phyloP scores from a whole-genome alignment of 1,284 basidiomycete species.

The Leccinum griseonigrum region DNA sequence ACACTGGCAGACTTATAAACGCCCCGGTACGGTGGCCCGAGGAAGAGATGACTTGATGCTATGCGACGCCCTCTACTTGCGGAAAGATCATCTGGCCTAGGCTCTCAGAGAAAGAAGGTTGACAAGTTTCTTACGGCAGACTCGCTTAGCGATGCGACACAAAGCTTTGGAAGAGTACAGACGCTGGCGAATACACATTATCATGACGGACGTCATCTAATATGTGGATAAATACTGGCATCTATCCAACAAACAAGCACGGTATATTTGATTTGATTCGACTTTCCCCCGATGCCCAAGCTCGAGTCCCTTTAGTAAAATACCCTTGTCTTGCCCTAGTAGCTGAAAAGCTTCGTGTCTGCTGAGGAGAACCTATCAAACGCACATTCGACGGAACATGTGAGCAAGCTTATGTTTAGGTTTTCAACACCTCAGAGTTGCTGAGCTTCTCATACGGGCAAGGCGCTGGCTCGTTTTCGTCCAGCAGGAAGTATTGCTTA shows the following conservation, averaged over 20 bases:
- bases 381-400: neutral
- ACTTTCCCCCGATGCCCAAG: neutral
- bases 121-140: neutral
- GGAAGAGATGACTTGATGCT: neutral
- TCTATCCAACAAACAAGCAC: neutral
- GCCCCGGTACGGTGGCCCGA: neutral
- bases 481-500: constrained; percentile 23
- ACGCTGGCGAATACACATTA: neutral
- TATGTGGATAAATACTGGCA: neutral
- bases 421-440: constrained; percentile 1
- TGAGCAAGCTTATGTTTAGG: constrained; percentile 1
- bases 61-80: neutral
- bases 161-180: too few relatives aligned
- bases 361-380: neutral
- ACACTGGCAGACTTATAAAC: constrained; percentile 2
- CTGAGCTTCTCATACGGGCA: constrained; percentile 18
- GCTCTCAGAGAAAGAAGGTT: neutral
- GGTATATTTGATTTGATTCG: neutral
- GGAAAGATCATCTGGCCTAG: neutral
- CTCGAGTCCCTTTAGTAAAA: neutral
- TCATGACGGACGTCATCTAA: neutral
- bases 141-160: neutral
- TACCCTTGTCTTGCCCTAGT: neutral
- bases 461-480: constrained; percentile 21
- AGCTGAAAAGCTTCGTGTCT: neutral